Evolutionary conservation across 768 basidiomycete genomes (phyloP), one percentile per base, ranked within the genome.

Genomic region (Collybia sordida): DNA sequence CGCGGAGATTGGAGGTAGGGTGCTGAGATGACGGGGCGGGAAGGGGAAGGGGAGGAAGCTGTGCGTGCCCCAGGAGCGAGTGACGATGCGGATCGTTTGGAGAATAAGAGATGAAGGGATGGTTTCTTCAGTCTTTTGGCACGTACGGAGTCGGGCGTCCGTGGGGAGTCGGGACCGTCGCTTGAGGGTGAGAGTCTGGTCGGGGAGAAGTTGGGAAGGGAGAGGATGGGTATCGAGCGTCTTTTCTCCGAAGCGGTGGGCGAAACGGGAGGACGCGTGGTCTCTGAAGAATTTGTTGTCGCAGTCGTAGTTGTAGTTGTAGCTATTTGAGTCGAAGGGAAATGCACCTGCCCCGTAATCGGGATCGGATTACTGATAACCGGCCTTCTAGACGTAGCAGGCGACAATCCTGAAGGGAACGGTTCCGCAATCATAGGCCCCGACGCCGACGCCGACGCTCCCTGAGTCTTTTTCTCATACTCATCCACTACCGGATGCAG

Each of bases 61-160:
- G 47, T 59, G 50, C 31, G 31, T 3, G 47, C 58, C 38, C 67
- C 41, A 35, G 51, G 48, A 41, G 62, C 41, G 63, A 79, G 58
- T 3, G 80, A 72, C 19, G 83, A 79, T 2, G 72, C 65, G 5
- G 85, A 82, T 42, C 76, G 79, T 69, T 85, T 87, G 25, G 83
- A 74, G 63, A 90, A 86, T 17, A 89, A 71, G 15, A 88, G 68
- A 43, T 82, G 81, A 49, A 89, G 66, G 2, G 88, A 89, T 0
- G 89, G 85, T 44, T 83, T 86, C 66, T 86, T 88, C 51, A 75
- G 45, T 58, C 73, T 62, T 50, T 70, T 72, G 47, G 63, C 64
- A 21, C 67, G 61, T 41, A 62, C 57, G 24, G 64, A 64, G 45
- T 68, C 66, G 36, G 69, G 68, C 27, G 62, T 44, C 11, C 61